phyloP scores from a whole-genome alignment of 2,329 filamentous ascomycete genomes.

The Xylaria sp. region DNA sequence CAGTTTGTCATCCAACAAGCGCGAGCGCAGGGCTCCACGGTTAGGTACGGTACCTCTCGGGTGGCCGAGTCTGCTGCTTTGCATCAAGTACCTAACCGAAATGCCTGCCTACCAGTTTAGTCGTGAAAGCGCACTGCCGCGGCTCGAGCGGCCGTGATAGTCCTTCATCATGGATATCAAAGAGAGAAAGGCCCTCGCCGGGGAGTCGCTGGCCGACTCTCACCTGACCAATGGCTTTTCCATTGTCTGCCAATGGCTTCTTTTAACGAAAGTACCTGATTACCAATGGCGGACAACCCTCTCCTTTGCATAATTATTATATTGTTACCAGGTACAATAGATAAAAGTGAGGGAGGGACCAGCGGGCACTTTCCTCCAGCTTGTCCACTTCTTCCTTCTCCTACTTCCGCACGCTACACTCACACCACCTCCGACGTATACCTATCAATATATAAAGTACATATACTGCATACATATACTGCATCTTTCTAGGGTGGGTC shows the following conservation, averaged over 20 bases:
- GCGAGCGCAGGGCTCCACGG: neutral
- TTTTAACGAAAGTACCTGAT: slow-evolving; percentile 15
- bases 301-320: slow-evolving; percentile 8
- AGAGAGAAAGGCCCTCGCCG: slow-evolving; percentile 5
- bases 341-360: slow-evolving; percentile 20
- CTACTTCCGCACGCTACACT: neutral
- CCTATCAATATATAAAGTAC: neutral
- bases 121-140: slow-evolving; percentile 11
- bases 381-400: neutral
- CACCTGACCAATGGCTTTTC: slow-evolving; percentile 29
- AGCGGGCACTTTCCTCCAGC: neutral
- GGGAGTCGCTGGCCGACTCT: neutral
- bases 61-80: neutral
- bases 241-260: slow-evolving; percentile 24
- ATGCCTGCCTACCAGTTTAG: neutral
- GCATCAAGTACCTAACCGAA: neutral
- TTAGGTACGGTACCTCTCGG: neutral
- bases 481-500: slow-evolving; percentile 10
- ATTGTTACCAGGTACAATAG: neutral
- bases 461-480: slow-evolving; percentile 8
- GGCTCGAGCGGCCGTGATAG: neutral
- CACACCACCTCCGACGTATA: slow-evolving; percentile 6
- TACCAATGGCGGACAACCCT: slow-evolving; percentile 9
- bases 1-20: slow-evolving; percentile 8
- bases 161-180: slow-evolving; percentile 2